These are phyloP conservation scores for Naganishia vishniacii DNA, from an alignment of 768 basidiomycete genomes.

Conservation along the genomic window DNA sequence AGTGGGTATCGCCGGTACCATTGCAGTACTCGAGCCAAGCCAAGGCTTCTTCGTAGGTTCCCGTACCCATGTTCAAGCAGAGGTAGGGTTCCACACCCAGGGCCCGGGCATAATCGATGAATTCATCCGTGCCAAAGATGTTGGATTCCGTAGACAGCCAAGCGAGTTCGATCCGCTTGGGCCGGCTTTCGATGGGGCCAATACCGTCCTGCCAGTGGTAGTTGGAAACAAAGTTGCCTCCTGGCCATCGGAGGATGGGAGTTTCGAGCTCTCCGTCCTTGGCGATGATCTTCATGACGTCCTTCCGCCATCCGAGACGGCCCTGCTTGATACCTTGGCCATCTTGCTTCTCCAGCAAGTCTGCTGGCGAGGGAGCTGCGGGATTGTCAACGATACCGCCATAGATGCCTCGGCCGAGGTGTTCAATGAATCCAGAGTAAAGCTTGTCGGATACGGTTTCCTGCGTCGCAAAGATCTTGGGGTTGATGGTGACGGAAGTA, in stretches of 20 bases:
- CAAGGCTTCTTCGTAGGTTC: constrained; percentile 59
- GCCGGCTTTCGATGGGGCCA: constrained; percentile 55
- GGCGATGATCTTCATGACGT: constrained; percentile 53
- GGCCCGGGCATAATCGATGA: constrained; percentile 57
- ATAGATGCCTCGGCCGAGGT: constrained; percentile 52
- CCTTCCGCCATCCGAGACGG: constrained; percentile 55
- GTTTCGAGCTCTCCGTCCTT: constrained; percentile 52
- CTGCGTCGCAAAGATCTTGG: constrained; percentile 52
- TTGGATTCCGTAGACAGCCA: constrained; percentile 62
- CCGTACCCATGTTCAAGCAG: constrained; percentile 60
- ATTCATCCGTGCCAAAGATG: constrained; percentile 58
- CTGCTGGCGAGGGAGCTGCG: constrained; percentile 31
- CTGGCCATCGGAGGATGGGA: constrained; percentile 57
- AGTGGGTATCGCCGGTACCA: constrained; percentile 52
- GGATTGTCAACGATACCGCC: constrained; percentile 47
- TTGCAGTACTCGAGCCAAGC: constrained; percentile 63
- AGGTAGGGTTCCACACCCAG: constrained; percentile 56
- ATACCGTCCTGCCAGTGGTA: constrained; percentile 62
- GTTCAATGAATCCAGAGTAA: constrained; percentile 62
- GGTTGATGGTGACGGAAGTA: constrained; percentile 50
- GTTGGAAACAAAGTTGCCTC: constrained; percentile 58
- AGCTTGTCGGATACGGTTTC: constrained; percentile 49
- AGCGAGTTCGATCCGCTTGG: constrained; percentile 59
- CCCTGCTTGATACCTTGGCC: constrained; percentile 48
- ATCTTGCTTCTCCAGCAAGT: constrained; percentile 40